These are phyloP conservation scores for Quercus lobata DNA, from an alignment of 331 rosid genomes.

Conservation along the genomic window DNA sequence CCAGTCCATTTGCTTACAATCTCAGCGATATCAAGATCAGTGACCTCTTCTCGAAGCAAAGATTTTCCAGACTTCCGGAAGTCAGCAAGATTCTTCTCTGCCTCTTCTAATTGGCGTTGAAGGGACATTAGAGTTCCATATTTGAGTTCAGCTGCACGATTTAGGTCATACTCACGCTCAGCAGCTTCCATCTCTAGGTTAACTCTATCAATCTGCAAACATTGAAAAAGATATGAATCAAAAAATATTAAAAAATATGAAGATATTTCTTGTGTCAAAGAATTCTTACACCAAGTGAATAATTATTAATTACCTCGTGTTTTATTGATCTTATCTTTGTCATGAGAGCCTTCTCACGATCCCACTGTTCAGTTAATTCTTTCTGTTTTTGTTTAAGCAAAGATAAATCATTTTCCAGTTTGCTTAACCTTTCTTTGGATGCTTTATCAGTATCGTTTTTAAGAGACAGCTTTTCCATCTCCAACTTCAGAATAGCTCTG, in stretches of 20 bases:
- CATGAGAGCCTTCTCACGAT: constrained; percentile 73
- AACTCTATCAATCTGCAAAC: constrained; percentile 83
- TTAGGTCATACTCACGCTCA: constrained; percentile 85
- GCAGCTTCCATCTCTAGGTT: constrained; percentile 98
- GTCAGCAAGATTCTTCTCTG: constrained; percentile 72
- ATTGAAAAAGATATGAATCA: constrained; percentile 1
- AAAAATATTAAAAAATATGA: neutral
- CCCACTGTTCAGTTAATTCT: constrained; percentile 69
- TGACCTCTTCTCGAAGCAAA: constrained; percentile 82
- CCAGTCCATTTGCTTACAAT: constrained; percentile 97
- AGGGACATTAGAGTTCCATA: constrained; percentile 81
- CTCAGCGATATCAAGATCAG: constrained; percentile 83
- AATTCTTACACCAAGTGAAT: constrained; percentile 8
- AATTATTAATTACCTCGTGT: constrained; percentile 80
- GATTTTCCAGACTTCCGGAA: constrained; percentile 66
- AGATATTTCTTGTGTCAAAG: neutral
- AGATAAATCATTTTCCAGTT: constrained; percentile 67
- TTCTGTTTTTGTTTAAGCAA: constrained; percentile 74
- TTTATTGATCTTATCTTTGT: constrained; percentile 78
- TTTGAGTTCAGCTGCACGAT: constrained; percentile 96
- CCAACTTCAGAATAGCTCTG: constrained; percentile 81
- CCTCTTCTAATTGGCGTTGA: constrained; percentile 75
- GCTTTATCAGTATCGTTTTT: constrained; percentile 92
- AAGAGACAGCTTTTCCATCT: constrained; percentile 93
- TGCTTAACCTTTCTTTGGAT: constrained; percentile 72